These are phyloP conservation scores for Leptosphaerulina australis DNA, from an alignment of 2,329 filamentous ascomycete species.

Conservation along the genomic window DNA sequence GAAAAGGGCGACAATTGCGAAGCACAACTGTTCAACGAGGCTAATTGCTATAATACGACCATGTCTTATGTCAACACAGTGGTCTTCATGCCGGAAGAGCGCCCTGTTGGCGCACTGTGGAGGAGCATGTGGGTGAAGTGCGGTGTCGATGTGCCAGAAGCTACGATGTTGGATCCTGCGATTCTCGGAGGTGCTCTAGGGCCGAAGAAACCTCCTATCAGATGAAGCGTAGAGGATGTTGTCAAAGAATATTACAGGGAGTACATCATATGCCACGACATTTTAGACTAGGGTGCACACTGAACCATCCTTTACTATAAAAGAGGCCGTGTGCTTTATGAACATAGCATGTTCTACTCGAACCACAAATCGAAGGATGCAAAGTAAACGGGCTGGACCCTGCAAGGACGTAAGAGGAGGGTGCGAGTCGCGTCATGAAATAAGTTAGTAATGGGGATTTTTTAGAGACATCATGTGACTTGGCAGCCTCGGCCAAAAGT, in stretches of 20 bases:
- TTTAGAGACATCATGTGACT: no score
- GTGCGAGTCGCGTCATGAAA: no score
- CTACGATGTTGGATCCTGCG: conserved; percentile 37
- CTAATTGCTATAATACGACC: conserved; percentile 37
- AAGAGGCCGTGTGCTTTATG: no score
- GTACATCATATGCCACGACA: neutral
- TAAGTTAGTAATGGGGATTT: no score
- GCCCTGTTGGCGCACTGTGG: conserved; percentile 42
- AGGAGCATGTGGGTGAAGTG: conserved; percentile 45
- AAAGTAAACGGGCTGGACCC: no score
- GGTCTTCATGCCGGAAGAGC: conserved; percentile 46
- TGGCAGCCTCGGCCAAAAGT: no score
- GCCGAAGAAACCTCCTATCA: conserved; percentile 10
- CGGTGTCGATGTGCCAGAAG: conserved; percentile 39
- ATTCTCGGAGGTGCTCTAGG: conserved; percentile 39
- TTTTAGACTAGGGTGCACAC: neutral
- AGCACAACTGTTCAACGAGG: conserved; percentile 41
- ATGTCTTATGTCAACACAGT: conserved; percentile 42
- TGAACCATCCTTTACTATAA: no score
- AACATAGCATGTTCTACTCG: no score
- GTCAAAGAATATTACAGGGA: neutral
- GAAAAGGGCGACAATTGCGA: conserved; percentile 46
- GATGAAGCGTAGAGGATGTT: neutral
- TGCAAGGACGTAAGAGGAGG: no score
- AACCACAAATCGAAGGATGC: no score